Base-by-base conservation (phyloP, 164 flowering plant species). In the Saururus chinensis region DNA sequence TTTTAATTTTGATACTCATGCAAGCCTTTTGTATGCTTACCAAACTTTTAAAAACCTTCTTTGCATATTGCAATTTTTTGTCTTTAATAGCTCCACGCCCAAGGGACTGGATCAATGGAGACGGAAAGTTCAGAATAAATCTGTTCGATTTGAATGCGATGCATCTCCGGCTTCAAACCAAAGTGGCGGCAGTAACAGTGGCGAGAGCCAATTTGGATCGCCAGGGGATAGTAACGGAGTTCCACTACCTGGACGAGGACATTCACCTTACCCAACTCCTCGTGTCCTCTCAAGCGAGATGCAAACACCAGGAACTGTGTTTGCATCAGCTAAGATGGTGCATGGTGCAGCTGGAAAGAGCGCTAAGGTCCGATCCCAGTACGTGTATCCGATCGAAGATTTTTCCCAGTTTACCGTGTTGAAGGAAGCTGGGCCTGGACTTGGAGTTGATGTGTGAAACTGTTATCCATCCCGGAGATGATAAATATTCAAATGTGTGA, bases 261-360 rank as follows among this genome's bases (percentile, higher is more conserved):
- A 60, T 52, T 82, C 82, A 51, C 95, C 95, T 51, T 77, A 87
- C 69, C 83, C 93, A 35, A 86, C 95, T 60, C 95, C 96, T 14
- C 37, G 75, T 37, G 77, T 79, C 66, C 69, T 93, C 41, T 75
- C 76, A 40, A 88, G 84, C 69, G 96, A 81, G 64, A 90, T 93
- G 96, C 95, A 93, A 73, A 90, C 96, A 26, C 99, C 99, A 55
- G 96, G 96, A 67, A 90, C 97, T 68, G 84, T 81, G 54, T 93
- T 74, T 60, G 79, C 92, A 11, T 65, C 77, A 53, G 14, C 49
- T 45, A 74, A 72, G 60, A 12, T 67, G 12, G 77, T 78, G 41
- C 69, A 67, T 54, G 19, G 68, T 25, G 72, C 61, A 56, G 66
- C 69, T 66, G 75, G 79, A 21, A 89, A 69, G 64, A 69, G 68